Evolutionary conservation across 1,139 yeast species (phyloP).

Genomic region (Sugiyamaella paludigena): DNA sequence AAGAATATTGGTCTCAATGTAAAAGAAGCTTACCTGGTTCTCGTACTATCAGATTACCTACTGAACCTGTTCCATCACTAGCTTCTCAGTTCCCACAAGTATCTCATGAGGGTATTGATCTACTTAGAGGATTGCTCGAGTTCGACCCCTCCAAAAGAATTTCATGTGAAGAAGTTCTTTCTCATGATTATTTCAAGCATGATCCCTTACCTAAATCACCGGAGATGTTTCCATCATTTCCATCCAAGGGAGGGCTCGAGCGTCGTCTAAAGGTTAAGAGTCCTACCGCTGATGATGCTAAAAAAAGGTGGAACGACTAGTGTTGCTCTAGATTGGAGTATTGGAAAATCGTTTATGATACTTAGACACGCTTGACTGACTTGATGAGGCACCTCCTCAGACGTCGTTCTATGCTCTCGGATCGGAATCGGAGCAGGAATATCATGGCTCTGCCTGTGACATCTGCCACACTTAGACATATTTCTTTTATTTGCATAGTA

Average conservation of each 20-base stretch:
- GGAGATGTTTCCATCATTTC: slow-evolving; percentile 43
- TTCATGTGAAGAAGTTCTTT: slow-evolving; percentile 57
- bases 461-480: no score
- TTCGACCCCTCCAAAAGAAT: slow-evolving; percentile 67
- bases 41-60: slow-evolving; percentile 18
- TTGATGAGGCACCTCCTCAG: no score
- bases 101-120: slow-evolving; percentile 58
- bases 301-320: not conserved
- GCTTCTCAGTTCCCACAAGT: slow-evolving; percentile 28
- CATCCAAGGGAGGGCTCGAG: slow-evolving; percentile 22
- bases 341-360: no score
- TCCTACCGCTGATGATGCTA: not conserved
- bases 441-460: no score
- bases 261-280: not conserved
- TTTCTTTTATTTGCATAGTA: no score
- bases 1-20: slow-evolving; percentile 49
- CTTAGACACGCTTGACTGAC: no score
- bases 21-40: slow-evolving; percentile 24
- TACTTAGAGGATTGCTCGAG: slow-evolving; percentile 58
- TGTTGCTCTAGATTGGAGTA: no score
- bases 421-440: no score
- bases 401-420: no score
- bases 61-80: slow-evolving; percentile 5
- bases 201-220: slow-evolving; percentile 64
- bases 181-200: slow-evolving; percentile 67